phyloP scores from a whole-genome alignment of 208 protist genomes.

The Strigomonas culicis region DNA sequence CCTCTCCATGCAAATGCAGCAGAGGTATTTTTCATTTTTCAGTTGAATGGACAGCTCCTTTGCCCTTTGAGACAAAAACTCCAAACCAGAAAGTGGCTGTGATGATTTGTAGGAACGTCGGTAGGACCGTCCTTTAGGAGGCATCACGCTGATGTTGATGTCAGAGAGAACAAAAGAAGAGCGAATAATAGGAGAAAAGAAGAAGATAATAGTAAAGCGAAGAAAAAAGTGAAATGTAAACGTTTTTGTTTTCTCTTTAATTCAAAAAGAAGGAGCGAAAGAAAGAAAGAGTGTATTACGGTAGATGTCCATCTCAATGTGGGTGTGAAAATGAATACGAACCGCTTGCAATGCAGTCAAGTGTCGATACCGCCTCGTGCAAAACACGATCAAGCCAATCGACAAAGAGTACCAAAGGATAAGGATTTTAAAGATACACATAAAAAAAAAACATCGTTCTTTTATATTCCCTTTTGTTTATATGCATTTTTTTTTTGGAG shows the following conservation, averaged over 20 bases:
- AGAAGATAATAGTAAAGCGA: not conserved
- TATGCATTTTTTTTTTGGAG: too few species aligned
- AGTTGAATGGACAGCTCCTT: constrained; percentile 41
- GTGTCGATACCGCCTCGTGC: too few species aligned
- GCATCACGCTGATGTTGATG: not conserved
- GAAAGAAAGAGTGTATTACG: not conserved
- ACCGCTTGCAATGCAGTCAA: too few species aligned
- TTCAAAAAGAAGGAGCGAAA: not conserved
- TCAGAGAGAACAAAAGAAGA: not conserved
- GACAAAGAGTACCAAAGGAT: too few species aligned
- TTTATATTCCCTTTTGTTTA: too few species aligned
- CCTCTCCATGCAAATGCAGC: constrained; percentile 56
- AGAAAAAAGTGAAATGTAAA: not conserved
- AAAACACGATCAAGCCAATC: too few species aligned
- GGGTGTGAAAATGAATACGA: not conserved
- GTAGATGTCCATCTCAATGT: not conserved
- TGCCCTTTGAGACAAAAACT: not conserved
- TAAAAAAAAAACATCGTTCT: too few species aligned
- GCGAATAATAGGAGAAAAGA: not conserved
- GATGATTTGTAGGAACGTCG: not conserved
- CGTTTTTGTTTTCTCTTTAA: not conserved
- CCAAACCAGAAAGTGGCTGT: not conserved
- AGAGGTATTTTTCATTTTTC: constrained; percentile 43
- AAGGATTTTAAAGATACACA: too few species aligned
- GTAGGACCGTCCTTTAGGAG: not conserved